A percentile compares a stretch with the other conserved stretches of the same genome.
These are phyloP conservation scores for Penstemon davidsonii DNA, from an alignment of 257 asterid genomes.

Conservation along the genomic window DNA sequence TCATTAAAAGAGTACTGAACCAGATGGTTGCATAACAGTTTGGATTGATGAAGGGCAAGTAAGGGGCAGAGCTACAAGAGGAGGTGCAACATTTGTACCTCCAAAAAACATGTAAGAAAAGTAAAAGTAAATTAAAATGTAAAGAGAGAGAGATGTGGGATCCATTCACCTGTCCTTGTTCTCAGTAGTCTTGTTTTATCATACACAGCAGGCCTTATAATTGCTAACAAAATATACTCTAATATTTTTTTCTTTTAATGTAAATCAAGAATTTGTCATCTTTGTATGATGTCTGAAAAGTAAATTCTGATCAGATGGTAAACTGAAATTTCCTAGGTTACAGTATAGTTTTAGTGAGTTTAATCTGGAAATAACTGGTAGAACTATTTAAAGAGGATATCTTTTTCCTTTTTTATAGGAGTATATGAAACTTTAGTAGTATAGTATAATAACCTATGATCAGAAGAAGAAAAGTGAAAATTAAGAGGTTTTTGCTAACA, in stretches of 20 bases:
- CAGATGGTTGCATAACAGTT: conserved; percentile 12
- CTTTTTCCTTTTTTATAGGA: too few relatives aligned
- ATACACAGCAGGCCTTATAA: conserved; percentile 28
- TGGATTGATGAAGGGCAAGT: conserved; percentile 18
- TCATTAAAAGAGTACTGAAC: conserved; percentile 21
- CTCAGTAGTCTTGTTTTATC: conserved; percentile 64
- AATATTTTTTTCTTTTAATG: neutral
- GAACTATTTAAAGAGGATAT: conserved; percentile 14
- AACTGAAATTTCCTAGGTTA: conserved; percentile 36
- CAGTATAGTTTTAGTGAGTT: conserved; percentile 25
- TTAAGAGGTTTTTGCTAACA: too few relatives aligned
- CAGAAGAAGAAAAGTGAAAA: too few relatives aligned
- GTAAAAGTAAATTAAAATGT: conserved; percentile 29
- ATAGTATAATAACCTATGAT: too few relatives aligned
- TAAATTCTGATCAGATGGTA: conserved; percentile 24
- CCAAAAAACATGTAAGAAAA: conserved; percentile 17
- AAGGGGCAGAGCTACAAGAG: conserved; percentile 24
- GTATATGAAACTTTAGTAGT: too few relatives aligned
- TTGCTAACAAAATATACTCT: conserved; percentile 7
- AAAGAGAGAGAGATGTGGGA: conserved; percentile 41
- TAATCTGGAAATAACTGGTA: conserved; percentile 26
- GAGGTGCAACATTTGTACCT: conserved; percentile 31
- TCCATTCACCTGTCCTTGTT: conserved; percentile 49
- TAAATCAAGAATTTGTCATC: conserved; percentile 13
- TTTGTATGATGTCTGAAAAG: conserved; percentile 25